These are phyloP conservation scores for Pythium insidiosum DNA, from an alignment of 352 stramenopile genomes.

Conservation along the genomic window DNA sequence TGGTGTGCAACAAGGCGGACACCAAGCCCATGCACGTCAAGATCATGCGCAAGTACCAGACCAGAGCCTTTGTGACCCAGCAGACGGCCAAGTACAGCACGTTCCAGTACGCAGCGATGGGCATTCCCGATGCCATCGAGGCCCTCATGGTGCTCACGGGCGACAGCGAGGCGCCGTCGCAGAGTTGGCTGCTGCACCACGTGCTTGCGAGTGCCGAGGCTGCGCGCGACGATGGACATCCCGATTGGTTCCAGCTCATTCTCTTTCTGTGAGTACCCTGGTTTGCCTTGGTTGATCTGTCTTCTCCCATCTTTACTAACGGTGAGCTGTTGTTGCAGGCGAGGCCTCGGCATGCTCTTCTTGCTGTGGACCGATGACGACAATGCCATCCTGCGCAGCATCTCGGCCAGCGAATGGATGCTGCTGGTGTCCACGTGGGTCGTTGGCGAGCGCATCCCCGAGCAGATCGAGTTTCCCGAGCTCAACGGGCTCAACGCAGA, in stretches of 20 bases:
- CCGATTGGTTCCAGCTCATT: slow-evolving; percentile 73
- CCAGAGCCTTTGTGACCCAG: slow-evolving; percentile 30
- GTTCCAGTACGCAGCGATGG: slow-evolving; percentile 47
- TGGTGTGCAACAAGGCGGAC: slow-evolving; percentile 66
- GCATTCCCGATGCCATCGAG: slow-evolving; percentile 49
- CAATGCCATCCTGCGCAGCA: slow-evolving; percentile 47
- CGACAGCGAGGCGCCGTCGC: slow-evolving; percentile 21
- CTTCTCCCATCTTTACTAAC: too few relatives aligned
- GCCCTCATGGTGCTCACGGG: slow-evolving; percentile 54
- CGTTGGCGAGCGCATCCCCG: slow-evolving; percentile 44
- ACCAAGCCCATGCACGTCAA: slow-evolving; percentile 43
- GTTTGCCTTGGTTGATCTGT: too few relatives aligned
- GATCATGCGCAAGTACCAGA: slow-evolving; percentile 77
- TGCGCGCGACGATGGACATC: slow-evolving; percentile 56
- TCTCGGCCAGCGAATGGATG: slow-evolving; percentile 72
- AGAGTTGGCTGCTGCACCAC: slow-evolving; percentile 62
- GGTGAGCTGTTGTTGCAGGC: too few relatives aligned
- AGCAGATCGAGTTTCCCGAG: slow-evolving; percentile 44
- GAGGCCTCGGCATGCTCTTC: slow-evolving; percentile 67
- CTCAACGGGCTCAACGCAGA: slow-evolving; percentile 63
- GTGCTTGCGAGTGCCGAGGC: slow-evolving; percentile 58
- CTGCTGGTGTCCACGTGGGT: slow-evolving; percentile 54
- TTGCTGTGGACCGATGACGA: slow-evolving; percentile 70
- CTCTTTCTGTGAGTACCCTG: slow-evolving; percentile 66
- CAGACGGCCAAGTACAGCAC: slow-evolving; percentile 36